Evolutionary conservation across 2,329 filamentous ascomycete genomes (phyloP).

Genomic region (Paecilomyces formosus): DNA sequence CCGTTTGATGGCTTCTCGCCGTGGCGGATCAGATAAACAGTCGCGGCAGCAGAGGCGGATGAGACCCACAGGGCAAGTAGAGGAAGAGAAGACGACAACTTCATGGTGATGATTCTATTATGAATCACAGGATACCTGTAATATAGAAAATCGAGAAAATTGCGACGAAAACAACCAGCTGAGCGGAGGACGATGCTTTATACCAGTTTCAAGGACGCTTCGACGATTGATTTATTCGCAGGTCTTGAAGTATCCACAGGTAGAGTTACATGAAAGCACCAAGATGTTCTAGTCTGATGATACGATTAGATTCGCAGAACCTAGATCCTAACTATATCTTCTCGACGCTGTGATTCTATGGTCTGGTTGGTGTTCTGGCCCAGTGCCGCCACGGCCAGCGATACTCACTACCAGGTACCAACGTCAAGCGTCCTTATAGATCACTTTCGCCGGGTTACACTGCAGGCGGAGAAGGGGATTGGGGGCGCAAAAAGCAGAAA

Average conservation of each 20-base stretch:
- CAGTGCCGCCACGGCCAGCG: neutral
- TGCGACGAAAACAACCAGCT: neutral
- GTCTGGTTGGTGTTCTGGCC: neutral
- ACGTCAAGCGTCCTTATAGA: neutral
- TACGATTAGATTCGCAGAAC: neutral
- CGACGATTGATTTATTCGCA: neutral
- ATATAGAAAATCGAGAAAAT: neutral
- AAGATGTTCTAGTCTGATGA: neutral
- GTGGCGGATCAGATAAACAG: slow-evolving; percentile 57
- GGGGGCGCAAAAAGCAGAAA: neutral
- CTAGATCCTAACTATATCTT: neutral
- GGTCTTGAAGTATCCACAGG: neutral
- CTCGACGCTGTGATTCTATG: neutral
- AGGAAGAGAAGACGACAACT: neutral
- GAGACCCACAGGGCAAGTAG: slow-evolving; percentile 1
- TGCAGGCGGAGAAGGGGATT: neutral
- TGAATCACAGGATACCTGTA: too few relatives aligned
- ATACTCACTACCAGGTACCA: neutral
- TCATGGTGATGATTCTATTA: neutral
- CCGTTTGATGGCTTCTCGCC: slow-evolving; percentile 52
- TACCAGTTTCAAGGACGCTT: neutral
- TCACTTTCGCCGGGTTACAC: neutral
- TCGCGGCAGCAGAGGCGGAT: slow-evolving; percentile 28
- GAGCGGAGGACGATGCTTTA: neutral
- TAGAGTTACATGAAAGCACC: neutral